Conservation (phyloP, 2,329 filamentous ascomycete genomes). For the Exophiala dermatitidis region DNA sequence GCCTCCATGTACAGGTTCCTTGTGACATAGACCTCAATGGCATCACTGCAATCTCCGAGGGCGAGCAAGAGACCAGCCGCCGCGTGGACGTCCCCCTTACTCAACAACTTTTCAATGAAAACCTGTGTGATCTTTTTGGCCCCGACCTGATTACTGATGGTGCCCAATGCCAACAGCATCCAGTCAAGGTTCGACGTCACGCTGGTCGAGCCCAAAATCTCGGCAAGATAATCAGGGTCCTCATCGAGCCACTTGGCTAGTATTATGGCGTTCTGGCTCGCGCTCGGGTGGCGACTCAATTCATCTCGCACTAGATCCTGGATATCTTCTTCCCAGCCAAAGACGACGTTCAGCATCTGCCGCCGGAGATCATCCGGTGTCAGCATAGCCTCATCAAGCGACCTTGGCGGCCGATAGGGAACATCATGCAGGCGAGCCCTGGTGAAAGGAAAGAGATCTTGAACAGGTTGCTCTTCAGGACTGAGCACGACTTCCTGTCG, state of each 20-base stretch:
- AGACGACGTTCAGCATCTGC: slow-evolving; percentile 90
- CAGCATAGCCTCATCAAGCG: slow-evolving; percentile 51
- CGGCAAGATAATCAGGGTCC: slow-evolving; percentile 70
- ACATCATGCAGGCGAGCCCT: slow-evolving; percentile 74
- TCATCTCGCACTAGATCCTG: slow-evolving; percentile 78
- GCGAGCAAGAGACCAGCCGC: slow-evolving; percentile 89
- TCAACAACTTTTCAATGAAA: slow-evolving; percentile 82
- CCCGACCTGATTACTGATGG: slow-evolving; percentile 69
- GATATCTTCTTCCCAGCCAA: slow-evolving; percentile 86
- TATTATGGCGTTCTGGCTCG: slow-evolving; percentile 71
- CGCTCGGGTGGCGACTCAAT: slow-evolving; percentile 59
- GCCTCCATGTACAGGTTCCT: slow-evolving; percentile 90
- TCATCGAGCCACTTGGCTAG: slow-evolving; percentile 91
- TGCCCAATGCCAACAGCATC: slow-evolving; percentile 90
- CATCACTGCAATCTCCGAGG: slow-evolving; percentile 85
- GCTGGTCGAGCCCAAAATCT: slow-evolving; percentile 61
- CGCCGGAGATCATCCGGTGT: slow-evolving; percentile 70
- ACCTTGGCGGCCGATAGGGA: slow-evolving; percentile 64
- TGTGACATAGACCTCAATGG: slow-evolving; percentile 91
- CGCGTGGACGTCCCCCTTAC: slow-evolving; percentile 83
- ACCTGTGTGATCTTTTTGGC: slow-evolving; percentile 86
- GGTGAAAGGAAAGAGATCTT: slow-evolving; percentile 81
- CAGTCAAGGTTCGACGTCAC: slow-evolving; percentile 92
- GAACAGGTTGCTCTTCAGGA: slow-evolving; percentile 62
- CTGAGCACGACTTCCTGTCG: slow-evolving; percentile 74